A percentile compares a stretch with the other conserved stretches of the same genome.
Evolutionary conservation across 306 rosid species (phyloP).

Genomic region (Adenanthera pavonina): DNA sequence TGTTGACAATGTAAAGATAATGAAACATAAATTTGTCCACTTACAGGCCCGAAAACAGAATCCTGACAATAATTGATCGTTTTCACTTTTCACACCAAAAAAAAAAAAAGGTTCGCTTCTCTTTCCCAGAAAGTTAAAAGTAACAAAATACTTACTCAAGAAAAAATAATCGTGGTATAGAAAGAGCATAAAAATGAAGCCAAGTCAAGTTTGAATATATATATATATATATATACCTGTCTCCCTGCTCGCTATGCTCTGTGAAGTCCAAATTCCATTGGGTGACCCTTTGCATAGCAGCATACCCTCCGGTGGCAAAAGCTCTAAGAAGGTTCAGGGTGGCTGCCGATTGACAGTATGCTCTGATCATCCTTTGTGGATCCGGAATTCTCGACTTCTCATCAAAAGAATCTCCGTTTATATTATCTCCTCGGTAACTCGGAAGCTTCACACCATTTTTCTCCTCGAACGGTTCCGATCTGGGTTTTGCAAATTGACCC

Average conservation of each 20-base stretch:
- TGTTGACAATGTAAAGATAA: background rate
- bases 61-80: background rate
- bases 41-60: background rate
- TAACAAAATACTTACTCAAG: background rate
- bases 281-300: conserved; percentile 97
- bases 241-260: conserved; percentile 92
- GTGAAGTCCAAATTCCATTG: conserved; percentile 99
- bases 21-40: conserved; percentile 9
- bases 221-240: conserved; percentile 55
- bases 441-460: conserved; percentile 90
- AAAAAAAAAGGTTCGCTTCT: background rate
- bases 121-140: conserved; percentile 2
- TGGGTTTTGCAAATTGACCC: conserved; percentile 97
- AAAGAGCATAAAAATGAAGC: background rate
- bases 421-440: conserved; percentile 96
- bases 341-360: conserved; percentile 96
- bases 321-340: conserved; percentile 90
- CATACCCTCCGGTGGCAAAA: conserved; percentile 97
- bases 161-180: background rate
- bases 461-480: conserved; percentile 94
- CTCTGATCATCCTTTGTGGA: conserved; percentile 94
- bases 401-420: conserved; percentile 91
- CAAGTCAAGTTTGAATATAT: background rate
- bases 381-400: conserved; percentile 84
- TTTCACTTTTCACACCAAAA: background rate